Conservation (phyloP, 768 basidiomycete species). For the Tylopilus sp. region DNA sequence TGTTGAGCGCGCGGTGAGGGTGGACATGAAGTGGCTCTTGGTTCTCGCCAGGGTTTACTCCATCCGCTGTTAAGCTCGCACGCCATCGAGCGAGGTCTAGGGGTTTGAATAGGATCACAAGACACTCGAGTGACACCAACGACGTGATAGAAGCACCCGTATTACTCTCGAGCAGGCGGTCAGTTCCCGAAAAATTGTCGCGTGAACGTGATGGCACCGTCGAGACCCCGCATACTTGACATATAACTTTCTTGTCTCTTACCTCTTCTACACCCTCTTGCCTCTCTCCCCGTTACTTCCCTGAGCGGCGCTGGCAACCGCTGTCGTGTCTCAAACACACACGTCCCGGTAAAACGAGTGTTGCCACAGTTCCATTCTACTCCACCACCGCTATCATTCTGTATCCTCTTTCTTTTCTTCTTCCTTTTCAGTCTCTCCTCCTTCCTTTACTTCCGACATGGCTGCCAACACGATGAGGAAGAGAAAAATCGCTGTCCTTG, state of each 20-base stretch:
- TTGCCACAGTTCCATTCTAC: conserved; percentile 25
- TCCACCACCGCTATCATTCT: conserved; percentile 12
- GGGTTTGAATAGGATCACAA: conserved; percentile 25
- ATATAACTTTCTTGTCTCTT: conserved; percentile 19
- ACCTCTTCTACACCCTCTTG: conserved; percentile 2
- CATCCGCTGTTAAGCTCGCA: conserved; percentile 10
- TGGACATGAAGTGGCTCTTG: neutral
- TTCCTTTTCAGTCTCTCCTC: conserved; percentile 5
- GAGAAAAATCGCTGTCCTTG: conserved; percentile 86
- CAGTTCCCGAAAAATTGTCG: conserved; percentile 21
- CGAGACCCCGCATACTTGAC: conserved; percentile 27
- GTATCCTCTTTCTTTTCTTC: conserved; percentile 16
- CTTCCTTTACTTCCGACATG: conserved; percentile 21
- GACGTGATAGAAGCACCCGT: conserved; percentile 25
- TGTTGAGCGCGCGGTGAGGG: neutral
- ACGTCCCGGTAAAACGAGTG: conserved; percentile 30
- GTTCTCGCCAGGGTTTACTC: conserved; percentile 1
- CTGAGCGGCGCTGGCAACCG: conserved; percentile 16
- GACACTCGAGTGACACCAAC: conserved; percentile 18
- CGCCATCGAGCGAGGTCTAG: conserved; percentile 4
- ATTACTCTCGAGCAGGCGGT: conserved; percentile 22
- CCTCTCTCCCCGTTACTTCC: neutral
- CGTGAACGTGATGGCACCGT: conserved; percentile 25
- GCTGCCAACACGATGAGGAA: conserved; percentile 54
- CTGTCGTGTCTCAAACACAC: conserved; percentile 19